phyloP scores from a whole-genome alignment of 768 basidiomycete genomes.

The Asterophora parasitica region DNA sequence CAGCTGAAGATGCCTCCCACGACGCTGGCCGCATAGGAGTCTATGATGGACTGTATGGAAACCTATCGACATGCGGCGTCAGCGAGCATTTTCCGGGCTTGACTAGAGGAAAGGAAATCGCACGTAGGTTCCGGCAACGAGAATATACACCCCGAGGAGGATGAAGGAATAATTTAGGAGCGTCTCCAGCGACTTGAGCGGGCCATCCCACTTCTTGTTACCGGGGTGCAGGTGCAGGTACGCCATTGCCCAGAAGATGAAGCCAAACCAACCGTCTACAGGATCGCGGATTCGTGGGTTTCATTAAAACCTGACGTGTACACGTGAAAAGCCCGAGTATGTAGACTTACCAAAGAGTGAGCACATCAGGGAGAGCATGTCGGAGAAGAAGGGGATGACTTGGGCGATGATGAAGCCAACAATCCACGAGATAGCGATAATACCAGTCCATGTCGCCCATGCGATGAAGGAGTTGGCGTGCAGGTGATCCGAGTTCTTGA shows the following conservation, averaged over 20 bases:
- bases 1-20: constrained; percentile 30
- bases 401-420: constrained; percentile 31
- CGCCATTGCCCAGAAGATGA: constrained; percentile 42
- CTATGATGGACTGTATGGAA: constrained; percentile 32
- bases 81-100: too few species aligned
- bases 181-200: constrained; percentile 28
- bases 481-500: constrained; percentile 31
- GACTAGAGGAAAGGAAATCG: constrained; percentile 9
- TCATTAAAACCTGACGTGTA: background rate
- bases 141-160: constrained; percentile 31
- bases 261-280: constrained; percentile 32
- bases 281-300: background rate
- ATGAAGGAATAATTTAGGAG: constrained; percentile 33
- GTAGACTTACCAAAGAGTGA: constrained; percentile 33
- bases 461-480: constrained; percentile 29
- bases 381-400: constrained; percentile 33
- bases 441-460: constrained; percentile 27
- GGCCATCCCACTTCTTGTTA: constrained; percentile 28
- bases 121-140: constrained; percentile 37
- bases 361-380: constrained; percentile 37
- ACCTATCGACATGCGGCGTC: constrained; percentile 16
- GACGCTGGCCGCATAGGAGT: constrained; percentile 24
- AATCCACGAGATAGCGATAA: constrained; percentile 29
- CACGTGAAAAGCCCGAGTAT: background rate
- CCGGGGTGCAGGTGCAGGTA: constrained; percentile 36